These are phyloP conservation scores for Xerocomellus amylosporus DNA, from an alignment of 768 basidiomycete genomes.

Conservation along the genomic window DNA sequence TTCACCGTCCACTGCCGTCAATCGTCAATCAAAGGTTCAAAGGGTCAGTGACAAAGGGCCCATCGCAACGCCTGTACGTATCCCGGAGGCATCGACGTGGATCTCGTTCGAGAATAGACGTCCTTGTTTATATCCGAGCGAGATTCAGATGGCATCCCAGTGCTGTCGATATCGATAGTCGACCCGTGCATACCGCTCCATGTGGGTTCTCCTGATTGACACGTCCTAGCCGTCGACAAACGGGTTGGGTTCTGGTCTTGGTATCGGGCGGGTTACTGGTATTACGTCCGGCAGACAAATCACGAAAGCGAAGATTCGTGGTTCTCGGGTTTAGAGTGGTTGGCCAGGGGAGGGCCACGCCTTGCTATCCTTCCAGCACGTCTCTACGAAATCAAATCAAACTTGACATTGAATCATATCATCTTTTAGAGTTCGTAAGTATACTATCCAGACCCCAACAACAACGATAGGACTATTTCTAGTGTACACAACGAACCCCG, in stretches of 20 bases:
- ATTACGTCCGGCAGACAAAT: background rate
- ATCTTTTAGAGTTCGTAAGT: background rate
- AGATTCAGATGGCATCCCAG: too few species aligned
- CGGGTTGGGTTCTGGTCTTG: background rate
- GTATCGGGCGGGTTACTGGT: background rate
- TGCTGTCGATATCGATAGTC: too few species aligned
- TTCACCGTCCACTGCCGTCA: too few species aligned
- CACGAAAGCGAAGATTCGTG: background rate
- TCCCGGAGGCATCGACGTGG: too few species aligned
- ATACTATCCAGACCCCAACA: conserved; percentile 6
- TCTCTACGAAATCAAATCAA: background rate
- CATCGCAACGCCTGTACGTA: too few species aligned
- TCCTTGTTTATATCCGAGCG: too few species aligned
- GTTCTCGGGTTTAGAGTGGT: too few species aligned
- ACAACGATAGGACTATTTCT: background rate
- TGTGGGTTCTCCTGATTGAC: too few species aligned
- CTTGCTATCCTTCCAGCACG: background rate
- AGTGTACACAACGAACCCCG: conserved; percentile 7
- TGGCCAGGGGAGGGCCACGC: background rate
- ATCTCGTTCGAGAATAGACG: too few species aligned
- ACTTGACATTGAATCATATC: background rate
- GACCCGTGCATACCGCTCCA: background rate
- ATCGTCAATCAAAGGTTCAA: too few species aligned
- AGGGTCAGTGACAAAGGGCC: too few species aligned
- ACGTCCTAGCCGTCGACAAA: background rate